Conservation (phyloP, 441 rosid species). For the Macaranga tanarius region DNA sequence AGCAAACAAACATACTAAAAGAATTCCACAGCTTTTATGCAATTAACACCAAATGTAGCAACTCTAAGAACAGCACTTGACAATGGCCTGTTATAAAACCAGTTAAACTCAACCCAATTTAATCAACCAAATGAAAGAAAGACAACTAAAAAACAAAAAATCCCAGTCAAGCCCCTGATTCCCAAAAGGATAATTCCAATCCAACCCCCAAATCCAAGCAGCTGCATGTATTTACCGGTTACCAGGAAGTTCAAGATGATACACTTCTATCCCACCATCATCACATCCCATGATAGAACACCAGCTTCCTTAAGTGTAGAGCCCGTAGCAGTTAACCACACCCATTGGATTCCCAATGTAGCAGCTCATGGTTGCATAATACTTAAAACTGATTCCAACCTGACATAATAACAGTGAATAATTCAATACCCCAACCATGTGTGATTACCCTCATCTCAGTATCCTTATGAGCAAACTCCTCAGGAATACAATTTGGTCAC, state of each 20-base stretch:
- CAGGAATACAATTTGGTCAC: neutral
- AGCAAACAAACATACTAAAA: conserved; percentile 10
- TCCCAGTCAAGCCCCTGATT: conserved; percentile 2
- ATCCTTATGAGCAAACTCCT: conserved; percentile 17
- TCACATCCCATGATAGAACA: conserved; percentile 10
- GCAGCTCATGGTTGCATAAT: conserved; percentile 7
- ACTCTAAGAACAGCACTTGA: conserved; percentile 1
- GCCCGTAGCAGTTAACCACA: conserved; percentile 16
- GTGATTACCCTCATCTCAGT: conserved; percentile 8
- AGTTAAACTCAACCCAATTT: conserved; percentile 7
- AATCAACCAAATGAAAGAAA: conserved; percentile 3
- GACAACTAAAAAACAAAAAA: conserved; percentile 1
- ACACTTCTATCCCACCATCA: conserved; percentile 15
- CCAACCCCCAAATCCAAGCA: conserved; percentile 19
- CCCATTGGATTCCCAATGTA: conserved; percentile 10
- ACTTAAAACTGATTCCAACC: conserved; percentile 10
- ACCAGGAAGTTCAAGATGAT: conserved; percentile 19
- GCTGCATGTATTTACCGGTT: conserved; percentile 16
- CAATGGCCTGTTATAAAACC: neutral
- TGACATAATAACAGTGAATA: conserved; percentile 17
- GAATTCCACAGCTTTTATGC: conserved; percentile 14
- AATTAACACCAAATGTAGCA: neutral
- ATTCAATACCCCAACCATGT: conserved; percentile 13
- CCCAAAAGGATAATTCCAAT: conserved; percentile 12
- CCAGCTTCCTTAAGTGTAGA: conserved; percentile 15